Percentiles rank a stretch among this genome's conserved stretches.
These are phyloP conservation scores for Coemansia sp. DNA, from an alignment of 192 early-diverging fungal species.

Conservation along the genomic window DNA sequence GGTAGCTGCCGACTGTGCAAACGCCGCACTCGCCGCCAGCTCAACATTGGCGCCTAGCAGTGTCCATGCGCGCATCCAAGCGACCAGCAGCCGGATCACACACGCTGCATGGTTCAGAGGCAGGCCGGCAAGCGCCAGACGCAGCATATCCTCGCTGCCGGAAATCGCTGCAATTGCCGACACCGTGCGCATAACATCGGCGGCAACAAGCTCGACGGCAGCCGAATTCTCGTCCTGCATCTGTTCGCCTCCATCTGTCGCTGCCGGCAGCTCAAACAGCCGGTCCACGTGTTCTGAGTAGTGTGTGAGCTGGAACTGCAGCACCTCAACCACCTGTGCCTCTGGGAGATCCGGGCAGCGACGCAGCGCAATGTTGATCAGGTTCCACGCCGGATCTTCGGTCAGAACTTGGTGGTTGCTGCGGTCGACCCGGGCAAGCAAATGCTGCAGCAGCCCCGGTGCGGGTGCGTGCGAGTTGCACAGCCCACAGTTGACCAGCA, in stretches of 20 bases:
- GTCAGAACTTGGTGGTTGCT: conserved; percentile 12
- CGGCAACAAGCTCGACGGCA: conserved; percentile 1
- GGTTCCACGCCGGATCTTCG: conserved; percentile 31
- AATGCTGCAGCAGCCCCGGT: conserved; percentile 41
- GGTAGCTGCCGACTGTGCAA: conserved; percentile 5
- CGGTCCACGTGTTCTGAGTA: conserved; percentile 15
- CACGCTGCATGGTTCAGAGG: conserved; percentile 33
- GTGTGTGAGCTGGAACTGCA: conserved; percentile 39
- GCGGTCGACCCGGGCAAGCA: conserved; percentile 42
- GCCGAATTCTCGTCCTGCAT: background rate
- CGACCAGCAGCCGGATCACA: conserved; percentile 33
- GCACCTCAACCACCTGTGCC: conserved; percentile 27
- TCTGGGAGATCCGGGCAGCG: conserved; percentile 49
- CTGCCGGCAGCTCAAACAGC: conserved; percentile 18
- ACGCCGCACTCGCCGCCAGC: conserved; percentile 36
- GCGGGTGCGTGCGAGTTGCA: conserved; percentile 47
- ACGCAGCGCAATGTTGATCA: conserved; percentile 29
- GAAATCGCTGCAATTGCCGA: conserved; percentile 19
- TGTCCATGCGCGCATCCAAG: conserved; percentile 38
- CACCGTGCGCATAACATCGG: conserved; percentile 27
- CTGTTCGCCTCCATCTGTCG: background rate
- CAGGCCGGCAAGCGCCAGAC: conserved; percentile 33
- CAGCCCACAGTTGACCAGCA: conserved; percentile 45
- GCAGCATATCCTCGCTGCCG: conserved; percentile 34
- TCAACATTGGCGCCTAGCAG: conserved; percentile 39